A percentile compares a stretch with the other conserved stretches of the same genome.
Evolutionary conservation across 2,329 filamentous ascomycete species (phyloP).

Genomic region (Hypoxylon sp.): DNA sequence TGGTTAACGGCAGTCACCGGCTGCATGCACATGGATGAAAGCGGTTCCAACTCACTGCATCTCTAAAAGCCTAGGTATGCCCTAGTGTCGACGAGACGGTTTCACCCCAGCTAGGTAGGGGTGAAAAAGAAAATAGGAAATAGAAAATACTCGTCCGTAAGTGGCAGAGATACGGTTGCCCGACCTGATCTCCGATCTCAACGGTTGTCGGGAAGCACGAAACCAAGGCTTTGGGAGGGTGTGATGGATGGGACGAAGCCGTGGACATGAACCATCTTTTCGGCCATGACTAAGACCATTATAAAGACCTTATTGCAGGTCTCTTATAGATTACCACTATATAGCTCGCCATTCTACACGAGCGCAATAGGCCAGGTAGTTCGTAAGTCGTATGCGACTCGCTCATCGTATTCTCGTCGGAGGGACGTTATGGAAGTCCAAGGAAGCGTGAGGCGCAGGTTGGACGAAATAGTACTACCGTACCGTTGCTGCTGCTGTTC

Average conservation of each 20-base stretch:
- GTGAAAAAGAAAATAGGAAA: slow-evolving; percentile 1
- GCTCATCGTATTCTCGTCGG: slow-evolving; percentile 1
- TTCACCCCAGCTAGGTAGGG: slow-evolving; percentile 14
- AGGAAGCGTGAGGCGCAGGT: slow-evolving; percentile 1
- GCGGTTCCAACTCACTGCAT: slow-evolving; percentile 25
- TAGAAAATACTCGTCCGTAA: background rate
- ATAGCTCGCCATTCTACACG: background rate
- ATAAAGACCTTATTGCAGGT: slow-evolving; percentile 11
- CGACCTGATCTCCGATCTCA: slow-evolving; percentile 38
- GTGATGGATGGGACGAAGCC: slow-evolving; percentile 18
- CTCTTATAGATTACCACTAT: slow-evolving; percentile 21
- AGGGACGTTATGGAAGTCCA: slow-evolving; percentile 20
- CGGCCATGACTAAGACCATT: slow-evolving; percentile 15
- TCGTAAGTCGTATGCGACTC: background rate
- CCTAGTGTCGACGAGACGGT: slow-evolving; percentile 16
- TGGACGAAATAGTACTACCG: background rate
- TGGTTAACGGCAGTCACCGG: slow-evolving; percentile 20
- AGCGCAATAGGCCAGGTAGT: slow-evolving; percentile 3
- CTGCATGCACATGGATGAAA: slow-evolving; percentile 42
- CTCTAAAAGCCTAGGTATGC: slow-evolving; percentile 13
- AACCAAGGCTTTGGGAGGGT: slow-evolving; percentile 39
- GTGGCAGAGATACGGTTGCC: slow-evolving; percentile 10
- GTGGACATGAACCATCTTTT: slow-evolving; percentile 6
- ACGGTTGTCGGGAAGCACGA: slow-evolving; percentile 14
- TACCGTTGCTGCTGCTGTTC: background rate